Base-by-base conservation (phyloP, 305 asterid genomes). In the Fraxinus dipetala region DNA sequence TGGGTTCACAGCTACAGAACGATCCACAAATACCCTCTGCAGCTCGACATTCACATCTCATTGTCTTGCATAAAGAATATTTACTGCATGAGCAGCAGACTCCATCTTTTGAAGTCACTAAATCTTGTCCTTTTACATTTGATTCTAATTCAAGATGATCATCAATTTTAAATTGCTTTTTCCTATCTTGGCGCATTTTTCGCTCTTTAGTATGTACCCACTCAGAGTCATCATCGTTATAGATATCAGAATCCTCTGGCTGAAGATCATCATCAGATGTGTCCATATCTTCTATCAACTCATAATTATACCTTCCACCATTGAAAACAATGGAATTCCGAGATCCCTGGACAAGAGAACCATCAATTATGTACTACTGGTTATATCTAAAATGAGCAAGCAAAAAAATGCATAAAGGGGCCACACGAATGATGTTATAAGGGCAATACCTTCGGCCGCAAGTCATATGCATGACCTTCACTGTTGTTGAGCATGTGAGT, bases 31-130 rank as follows among this genome's bases (percentile, higher is more conserved):
- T 78, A 16, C 93, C 94, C 4, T 59, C 87, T 4, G 85, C 90
- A 67, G 92, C 95, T 79, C 97, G 92, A 59, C 99, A 96, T 48
- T 93, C 96, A 16, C 99, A 96, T 80, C 89, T 89, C 10, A 73
- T 80, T 0, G 98, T 93, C 86, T 93, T 93, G 91, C 99, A 96
- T 1, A 16, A 76, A n/a, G 98, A 94, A 5, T 8, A n/a, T 83
- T 69, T 93, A 77, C 93, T 91, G 86, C 99, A 96, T 1, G 96
- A 73, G 87, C 98, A 96, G 78, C 98, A 96, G 22, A 77, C 77
- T 24, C 32, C 85, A 40, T 80, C 91, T 0, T 4, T 32, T 43
- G 82, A 31, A 1, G 30, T 75, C 69, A 11, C 75, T 0, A 28
- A n/a, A 8, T 22, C 48, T n/a, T 80, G 26, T 22, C 67, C 83